Evolutionary conservation across 2,329 filamentous ascomycete genomes (phyloP), one percentile per base, ranked within the genome.

Genomic region (Arthrocladium fulminans): DNA sequence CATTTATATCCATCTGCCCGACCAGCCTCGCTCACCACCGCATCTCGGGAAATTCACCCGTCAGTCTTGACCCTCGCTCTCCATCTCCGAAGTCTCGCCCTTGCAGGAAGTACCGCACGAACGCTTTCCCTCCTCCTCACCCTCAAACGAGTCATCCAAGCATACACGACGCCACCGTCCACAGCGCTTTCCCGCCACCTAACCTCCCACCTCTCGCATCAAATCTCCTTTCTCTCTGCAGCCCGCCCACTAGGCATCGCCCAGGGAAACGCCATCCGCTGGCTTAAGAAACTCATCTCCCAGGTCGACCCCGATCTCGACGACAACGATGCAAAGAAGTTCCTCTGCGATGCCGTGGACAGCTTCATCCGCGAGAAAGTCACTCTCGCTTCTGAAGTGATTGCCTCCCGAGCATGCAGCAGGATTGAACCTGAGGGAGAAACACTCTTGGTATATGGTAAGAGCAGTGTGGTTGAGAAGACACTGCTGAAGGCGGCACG

Each of bases 181-280:
- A 88, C 83, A 50, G 89, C 88, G 34, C 78, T 98, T 35, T 85
- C 88, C 17, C 83, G 92, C 27, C 89, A 98, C 70, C 82, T 98
- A 59, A 92, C 88, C 25, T 85, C 86, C 9, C 88, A 97, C 66
- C 80, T 98, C 51, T 92, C 88, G 61, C 87, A 89, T 30, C 92
- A 98, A 67, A 96, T 98, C 61, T 88, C 94, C 56, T 96, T 94
- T 63, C 77, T 98, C 52, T 86, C 87, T 51, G 88, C 88, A 57
- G 53, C 57, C 3, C 83, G 92, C n/a, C 89, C 92, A 27, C 86
- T 98, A 69, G 94, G 87, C 57, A 92, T 95, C 67, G 88, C 87
- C 53, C 95, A 97, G 83, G 92, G 92, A 52, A 98, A 97, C 65
- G 88, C 88, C 29, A 94, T 98, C 63, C 81, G 92, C 47, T 90